phyloP scores from a whole-genome alignment of 164 flowering plant species.

The Houttuynia cordata region DNA sequence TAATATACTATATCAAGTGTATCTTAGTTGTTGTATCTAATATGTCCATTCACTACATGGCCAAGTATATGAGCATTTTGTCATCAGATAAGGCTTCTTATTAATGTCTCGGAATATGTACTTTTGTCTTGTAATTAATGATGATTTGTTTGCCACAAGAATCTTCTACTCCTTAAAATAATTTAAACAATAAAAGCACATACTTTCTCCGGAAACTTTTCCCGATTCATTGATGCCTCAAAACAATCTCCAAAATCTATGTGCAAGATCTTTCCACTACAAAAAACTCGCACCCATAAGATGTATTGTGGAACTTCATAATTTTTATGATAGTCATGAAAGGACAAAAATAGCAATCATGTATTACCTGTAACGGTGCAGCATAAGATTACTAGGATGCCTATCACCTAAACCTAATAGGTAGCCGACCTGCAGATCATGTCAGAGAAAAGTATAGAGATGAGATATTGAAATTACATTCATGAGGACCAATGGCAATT shows the following conservation, averaged over 20 bases:
- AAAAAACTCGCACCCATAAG: slow-evolving; percentile 2
- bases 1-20: too few species aligned
- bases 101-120: too few species aligned
- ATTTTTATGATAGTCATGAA: background rate
- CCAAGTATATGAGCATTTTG: too few species aligned
- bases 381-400: slow-evolving; percentile 98
- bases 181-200: background rate
- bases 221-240: slow-evolving; percentile 98
- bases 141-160: background rate
- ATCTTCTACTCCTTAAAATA: background rate
- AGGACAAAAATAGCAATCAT: background rate
- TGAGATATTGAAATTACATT: background rate
- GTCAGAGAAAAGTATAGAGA: background rate
- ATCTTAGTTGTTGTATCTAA: too few species aligned
- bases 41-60: too few species aligned
- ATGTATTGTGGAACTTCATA: background rate
- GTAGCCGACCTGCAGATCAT: slow-evolving; percentile 76
- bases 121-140: too few species aligned
- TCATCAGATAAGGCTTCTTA: too few species aligned
- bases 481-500: background rate
- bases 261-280: slow-evolving; percentile 95
- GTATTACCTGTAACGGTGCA: slow-evolving; percentile 83
- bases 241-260: slow-evolving; percentile 99
- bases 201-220: slow-evolving; percentile 98
- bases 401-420: slow-evolving; percentile 99